Base-by-base conservation (phyloP, 2,329 filamentous ascomycete genomes). In the Fusarium sp. region DNA sequence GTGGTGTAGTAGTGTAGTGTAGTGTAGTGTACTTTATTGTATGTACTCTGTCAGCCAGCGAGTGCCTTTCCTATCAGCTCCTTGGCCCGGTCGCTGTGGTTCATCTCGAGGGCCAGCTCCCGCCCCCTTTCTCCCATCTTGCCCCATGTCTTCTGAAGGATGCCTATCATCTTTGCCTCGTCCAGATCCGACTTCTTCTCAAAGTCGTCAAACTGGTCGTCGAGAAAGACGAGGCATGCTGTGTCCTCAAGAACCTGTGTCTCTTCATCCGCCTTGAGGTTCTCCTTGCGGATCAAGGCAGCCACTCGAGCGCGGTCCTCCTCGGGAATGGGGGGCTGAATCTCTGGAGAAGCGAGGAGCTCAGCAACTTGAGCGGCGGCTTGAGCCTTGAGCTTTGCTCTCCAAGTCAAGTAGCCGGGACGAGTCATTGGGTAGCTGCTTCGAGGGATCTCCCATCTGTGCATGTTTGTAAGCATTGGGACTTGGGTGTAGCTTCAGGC, bases 191-290 rank as follows among this genome's bases (percentile, higher is more conserved):
- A 87, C 79, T 88, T 86, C 75, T 81, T 87, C 85, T 94, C 92
- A 82, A 96, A 97, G 57, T 88, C 89, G 77, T 95, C 94, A 72
- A 97, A 93, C 80, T 96, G 93, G 80, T 96, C 94, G 80, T 96
- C 94, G 74, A 97, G 83, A 80, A 97, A 97, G 35, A 97, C 94
- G 63, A 97, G 83, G 80, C 94, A 97, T 7, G 94, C 94, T 51
- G 94, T 93, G 83, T 97, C 94, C 84, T 97, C 94, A 70, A 97
- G 85, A 12, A 90, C 87, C 85, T 96, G 93, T 62, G 92, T 91
- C 81, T 94, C 92, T 22, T 81, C 78, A 72, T 87, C 83, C 8
- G 79, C 80, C 79, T 87, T 87, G 75, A 97, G 83, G 63, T 91
- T 90, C 80, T 96, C 93, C 83, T 97, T 97, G 70, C 93, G 87